Evolutionary conservation across 2,329 filamentous ascomycete species (phyloP).

Genomic region (Fusarium sp.): DNA sequence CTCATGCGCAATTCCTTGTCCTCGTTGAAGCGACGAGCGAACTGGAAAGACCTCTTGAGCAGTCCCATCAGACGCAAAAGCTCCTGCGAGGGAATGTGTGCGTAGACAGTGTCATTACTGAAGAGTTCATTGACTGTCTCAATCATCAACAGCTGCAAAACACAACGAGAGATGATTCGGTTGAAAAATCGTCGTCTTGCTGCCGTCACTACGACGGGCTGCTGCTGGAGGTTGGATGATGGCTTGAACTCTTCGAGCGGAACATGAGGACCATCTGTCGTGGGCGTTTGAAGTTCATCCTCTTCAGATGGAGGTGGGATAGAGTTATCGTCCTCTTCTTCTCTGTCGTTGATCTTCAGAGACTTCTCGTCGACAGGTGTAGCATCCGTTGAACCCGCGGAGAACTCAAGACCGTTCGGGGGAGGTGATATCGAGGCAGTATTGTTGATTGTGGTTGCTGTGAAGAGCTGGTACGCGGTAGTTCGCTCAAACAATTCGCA

Average conservation of each 20-base stretch:
- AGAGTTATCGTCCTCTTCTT: constrained; percentile 57
- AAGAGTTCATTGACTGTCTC: constrained; percentile 99
- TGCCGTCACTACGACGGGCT: constrained; percentile 91
- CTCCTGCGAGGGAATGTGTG: constrained; percentile 89
- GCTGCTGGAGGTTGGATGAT: constrained; percentile 80
- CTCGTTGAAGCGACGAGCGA: constrained; percentile 96
- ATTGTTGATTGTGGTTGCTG: constrained; percentile 73
- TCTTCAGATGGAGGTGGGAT: constrained; percentile 50
- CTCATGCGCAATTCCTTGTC: constrained; percentile 96
- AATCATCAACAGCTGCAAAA: constrained; percentile 98
- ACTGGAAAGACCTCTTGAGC: constrained; percentile 95
- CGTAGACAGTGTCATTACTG: constrained; percentile 95
- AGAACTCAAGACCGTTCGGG: constrained; percentile 65
- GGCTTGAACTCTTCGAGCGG: constrained; percentile 89
- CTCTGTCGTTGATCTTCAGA: constrained; percentile 70
- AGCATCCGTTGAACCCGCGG: constrained; percentile 57
- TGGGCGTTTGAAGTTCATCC: constrained; percentile 52
- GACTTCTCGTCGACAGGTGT: constrained; percentile 64
- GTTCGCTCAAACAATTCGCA: constrained; percentile 95
- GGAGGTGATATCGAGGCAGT: constrained; percentile 64
- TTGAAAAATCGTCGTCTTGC: constrained; percentile 97
- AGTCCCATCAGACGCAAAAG: constrained; percentile 92
- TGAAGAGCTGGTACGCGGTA: constrained; percentile 95
- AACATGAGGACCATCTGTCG: constrained; percentile 54
- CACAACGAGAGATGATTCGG: constrained; percentile 98